Percentiles rank a stretch among this genome's conserved stretches.
These are phyloP conservation scores for Leccinum uliginosum DNA, from an alignment of 768 basidiomycete genomes.

Conservation along the genomic window DNA sequence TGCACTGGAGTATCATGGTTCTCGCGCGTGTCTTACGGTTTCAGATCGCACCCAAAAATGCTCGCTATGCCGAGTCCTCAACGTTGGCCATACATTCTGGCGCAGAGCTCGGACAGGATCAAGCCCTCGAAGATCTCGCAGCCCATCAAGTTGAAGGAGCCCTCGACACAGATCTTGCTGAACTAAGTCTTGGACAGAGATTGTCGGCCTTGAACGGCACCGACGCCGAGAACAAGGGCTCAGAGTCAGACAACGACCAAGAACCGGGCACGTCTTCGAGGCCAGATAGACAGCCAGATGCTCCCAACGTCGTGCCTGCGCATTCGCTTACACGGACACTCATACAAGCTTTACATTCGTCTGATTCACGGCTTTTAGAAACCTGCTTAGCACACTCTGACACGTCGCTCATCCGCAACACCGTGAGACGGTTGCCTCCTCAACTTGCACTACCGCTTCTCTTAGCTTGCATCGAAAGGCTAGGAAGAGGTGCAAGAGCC, in stretches of 20 bases:
- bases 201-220: conserved; percentile 66
- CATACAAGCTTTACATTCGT: conserved; percentile 94
- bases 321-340: conserved; percentile 90
- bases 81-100: conserved; percentile 65
- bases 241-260: conserved; percentile 45
- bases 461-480: conserved; percentile 81
- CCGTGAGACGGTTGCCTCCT: conserved; percentile 80
- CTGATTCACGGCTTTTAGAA: conserved; percentile 83
- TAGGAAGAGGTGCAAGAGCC: conserved; percentile 70
- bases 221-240: conserved; percentile 34
- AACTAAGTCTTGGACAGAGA: conserved; percentile 88
- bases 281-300: conserved; percentile 18
- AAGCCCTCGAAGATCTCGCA: conserved; percentile 45
- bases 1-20: neutral
- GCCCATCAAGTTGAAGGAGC: conserved; percentile 57
- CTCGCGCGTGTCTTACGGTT: conserved; percentile 16
- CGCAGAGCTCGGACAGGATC: conserved; percentile 56
- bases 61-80: conserved; percentile 63
- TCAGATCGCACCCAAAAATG: conserved; percentile 44
- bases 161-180: conserved; percentile 81
- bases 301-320: conserved; percentile 56
- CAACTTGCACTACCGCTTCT: conserved; percentile 84
- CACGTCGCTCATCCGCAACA: conserved; percentile 75
- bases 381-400: conserved; percentile 85
- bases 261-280: conserved; percentile 31